Percentiles rank a stretch among this genome's conserved stretches.
Conservation (phyloP, 2,329 filamentous ascomycete species). For the Xylaria polymorpha region DNA sequence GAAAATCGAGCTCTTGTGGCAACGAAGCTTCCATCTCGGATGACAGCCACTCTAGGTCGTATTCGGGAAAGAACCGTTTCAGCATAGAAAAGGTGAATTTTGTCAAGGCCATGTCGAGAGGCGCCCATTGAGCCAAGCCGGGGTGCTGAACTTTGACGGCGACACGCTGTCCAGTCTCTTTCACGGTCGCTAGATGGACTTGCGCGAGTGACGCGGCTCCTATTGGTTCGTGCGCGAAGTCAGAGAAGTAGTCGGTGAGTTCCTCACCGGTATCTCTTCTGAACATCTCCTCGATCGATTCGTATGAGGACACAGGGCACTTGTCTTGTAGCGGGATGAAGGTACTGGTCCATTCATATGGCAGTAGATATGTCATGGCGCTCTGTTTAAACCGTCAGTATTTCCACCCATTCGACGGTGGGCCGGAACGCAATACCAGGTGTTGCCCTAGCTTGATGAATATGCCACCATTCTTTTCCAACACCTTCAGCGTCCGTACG, state of each 20-base stretch:
- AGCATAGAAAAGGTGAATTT: slow-evolving; percentile 88
- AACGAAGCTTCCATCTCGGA: slow-evolving; percentile 92
- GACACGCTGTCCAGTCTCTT: slow-evolving; percentile 84
- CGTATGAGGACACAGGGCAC: slow-evolving; percentile 90
- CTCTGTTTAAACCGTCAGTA: slow-evolving; percentile 62
- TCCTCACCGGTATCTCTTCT: slow-evolving; percentile 81
- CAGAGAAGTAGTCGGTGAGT: slow-evolving; percentile 85
- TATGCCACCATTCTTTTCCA: slow-evolving; percentile 97
- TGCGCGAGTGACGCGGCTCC: slow-evolving; percentile 95
- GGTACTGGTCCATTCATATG: slow-evolving; percentile 91
- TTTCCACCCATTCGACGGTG: neutral
- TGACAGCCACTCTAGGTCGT: slow-evolving; percentile 95
- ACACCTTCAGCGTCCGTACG: slow-evolving; percentile 81
- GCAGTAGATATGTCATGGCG: slow-evolving; percentile 94
- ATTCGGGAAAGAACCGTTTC: slow-evolving; percentile 95
- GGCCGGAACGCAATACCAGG: slow-evolving; percentile 62
- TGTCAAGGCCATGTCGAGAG: slow-evolving; percentile 87
- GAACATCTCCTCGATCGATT: slow-evolving; percentile 90
- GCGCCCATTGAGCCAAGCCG: slow-evolving; percentile 86
- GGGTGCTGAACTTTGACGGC: slow-evolving; percentile 98
- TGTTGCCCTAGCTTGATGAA: slow-evolving; percentile 99
- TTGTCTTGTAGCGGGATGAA: slow-evolving; percentile 97
- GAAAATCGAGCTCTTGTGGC: slow-evolving; percentile 91
- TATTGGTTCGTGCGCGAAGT: slow-evolving; percentile 83
- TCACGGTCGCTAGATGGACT: slow-evolving; percentile 88